Evolutionary conservation across 306 rosid species (phyloP), one percentile per base, ranked within the genome.

Genomic region (Rubus parviflorus): DNA sequence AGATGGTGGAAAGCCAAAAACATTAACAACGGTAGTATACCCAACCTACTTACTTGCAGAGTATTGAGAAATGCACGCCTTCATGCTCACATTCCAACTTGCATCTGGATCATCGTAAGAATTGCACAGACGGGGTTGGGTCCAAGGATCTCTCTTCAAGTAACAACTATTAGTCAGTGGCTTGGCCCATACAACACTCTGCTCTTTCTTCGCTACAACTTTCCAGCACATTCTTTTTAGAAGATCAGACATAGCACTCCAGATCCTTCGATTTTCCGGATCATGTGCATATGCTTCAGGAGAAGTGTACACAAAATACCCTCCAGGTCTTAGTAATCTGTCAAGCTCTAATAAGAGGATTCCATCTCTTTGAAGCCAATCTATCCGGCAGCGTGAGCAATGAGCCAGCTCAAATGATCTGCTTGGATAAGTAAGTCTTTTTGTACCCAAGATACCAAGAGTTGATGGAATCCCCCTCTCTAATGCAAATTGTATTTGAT

Each of bases 391-490:
- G 6, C 92, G 84, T 37, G 90, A 88, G 78, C 92, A 88, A 82
- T 88, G 92, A 54, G 81, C 88, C 78, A 88, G 79, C 68, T 88
- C 92, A 82, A 88, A 88, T 38, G 92, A 86, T 82, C 88, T 84
- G 79, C 92, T 83, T 10, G 92, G 89, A 82, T 88, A 88, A 45
- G 90, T 87, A 73, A 88, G 90, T 42, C 90, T 88, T 81, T 88
- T 88, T 69, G 90, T 88, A 64, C 81, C 92, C 90, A 88, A 78
- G 70, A 88, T 87, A 46, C 92, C 92, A 57, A 88, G 92, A 65
- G 92, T 84, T 48, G 92, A 82, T 12, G 92, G 92, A 80, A 88
- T 84, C 42, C 92, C 92, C 81, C 92, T 84, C 79, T 86, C 92
- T 49, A 88, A 82, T 60, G 92, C 92, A 80, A 88, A 88, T 22